Evolutionary conservation across 2,329 filamentous ascomycete species (phyloP).

Genomic region (Zasmidium citrigriseum): DNA sequence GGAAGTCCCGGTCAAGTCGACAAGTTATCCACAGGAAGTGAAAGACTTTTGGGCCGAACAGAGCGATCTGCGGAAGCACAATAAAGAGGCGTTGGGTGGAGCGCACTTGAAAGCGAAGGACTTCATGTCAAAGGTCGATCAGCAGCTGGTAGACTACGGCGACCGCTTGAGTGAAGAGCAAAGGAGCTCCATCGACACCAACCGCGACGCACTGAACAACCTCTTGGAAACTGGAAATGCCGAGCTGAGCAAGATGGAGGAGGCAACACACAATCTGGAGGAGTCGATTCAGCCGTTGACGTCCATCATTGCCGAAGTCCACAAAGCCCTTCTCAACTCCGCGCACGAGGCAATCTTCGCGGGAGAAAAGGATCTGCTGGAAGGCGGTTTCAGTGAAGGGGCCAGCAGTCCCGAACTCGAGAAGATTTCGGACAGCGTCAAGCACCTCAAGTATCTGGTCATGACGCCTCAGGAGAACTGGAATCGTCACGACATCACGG

Average conservation of each 20-base stretch:
- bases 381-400: conserved; percentile 16
- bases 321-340: conserved; percentile 32
- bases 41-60: conserved; percentile 40
- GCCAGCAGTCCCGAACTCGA: conserved; percentile 21
- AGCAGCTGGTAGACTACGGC: conserved; percentile 29
- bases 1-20: conserved; percentile 40
- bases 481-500: conserved; percentile 32
- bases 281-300: conserved; percentile 27
- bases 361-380: conserved; percentile 35
- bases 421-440: conserved; percentile 26
- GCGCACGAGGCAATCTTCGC: conserved; percentile 40
- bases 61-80: conserved; percentile 25
- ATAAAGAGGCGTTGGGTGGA: conserved; percentile 23
- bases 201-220: conserved; percentile 29
- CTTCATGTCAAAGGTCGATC: conserved; percentile 26
- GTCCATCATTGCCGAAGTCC: conserved; percentile 24
- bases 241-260: conserved; percentile 24
- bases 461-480: conserved; percentile 35
- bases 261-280: conserved; percentile 22
- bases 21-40: conserved; percentile 39
- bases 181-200: conserved; percentile 30
- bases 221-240: conserved; percentile 24
- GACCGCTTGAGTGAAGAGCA: conserved; percentile 29
- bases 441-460: conserved; percentile 32
- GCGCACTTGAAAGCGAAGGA: conserved; percentile 26